These are phyloP conservation scores for Trifolium dubium DNA, from an alignment of 306 rosid genomes.

Conservation along the genomic window DNA sequence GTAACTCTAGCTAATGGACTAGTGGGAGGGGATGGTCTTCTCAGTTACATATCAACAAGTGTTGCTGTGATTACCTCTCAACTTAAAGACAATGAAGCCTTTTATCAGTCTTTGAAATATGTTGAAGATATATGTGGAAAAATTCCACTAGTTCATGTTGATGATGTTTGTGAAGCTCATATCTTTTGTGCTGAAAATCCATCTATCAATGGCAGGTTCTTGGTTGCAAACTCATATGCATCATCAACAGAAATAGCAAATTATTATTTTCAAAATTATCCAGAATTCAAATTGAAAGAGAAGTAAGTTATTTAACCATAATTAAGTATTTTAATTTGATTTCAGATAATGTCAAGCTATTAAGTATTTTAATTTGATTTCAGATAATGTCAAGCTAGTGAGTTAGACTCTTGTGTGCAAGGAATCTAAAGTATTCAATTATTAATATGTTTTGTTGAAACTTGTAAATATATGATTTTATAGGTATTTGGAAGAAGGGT, in stretches of 20 bases:
- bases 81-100: slow-evolving; percentile 20
- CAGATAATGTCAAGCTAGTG: too few relatives aligned
- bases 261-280: slow-evolving; percentile 44
- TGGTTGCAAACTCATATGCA: slow-evolving; percentile 52
- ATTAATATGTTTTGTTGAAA: too few relatives aligned
- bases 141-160: slow-evolving; percentile 48
- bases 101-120: slow-evolving; percentile 5
- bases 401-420: too few relatives aligned
- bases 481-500: slow-evolving; percentile 47
- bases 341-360: too few relatives aligned
- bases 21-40: slow-evolving; percentile 57
- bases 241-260: slow-evolving; percentile 56
- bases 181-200: slow-evolving; percentile 54
- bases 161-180: slow-evolving; percentile 59
- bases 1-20: slow-evolving; percentile 53
- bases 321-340: too few relatives aligned
- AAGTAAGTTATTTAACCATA: slow-evolving; percentile 43
- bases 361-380: too few relatives aligned
- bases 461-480: slow-evolving; percentile 22
- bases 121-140: slow-evolving; percentile 44
- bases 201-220: slow-evolving; percentile 54
- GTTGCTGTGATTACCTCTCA: slow-evolving; percentile 34
- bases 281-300: slow-evolving; percentile 46
- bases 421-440: too few relatives aligned
- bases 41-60: background rate